Percentiles rank a stretch among this genome's conserved stretches.
phyloP scores from a whole-genome alignment of 2,329 filamentous ascomycete species.

The Fusarium proliferatum region DNA sequence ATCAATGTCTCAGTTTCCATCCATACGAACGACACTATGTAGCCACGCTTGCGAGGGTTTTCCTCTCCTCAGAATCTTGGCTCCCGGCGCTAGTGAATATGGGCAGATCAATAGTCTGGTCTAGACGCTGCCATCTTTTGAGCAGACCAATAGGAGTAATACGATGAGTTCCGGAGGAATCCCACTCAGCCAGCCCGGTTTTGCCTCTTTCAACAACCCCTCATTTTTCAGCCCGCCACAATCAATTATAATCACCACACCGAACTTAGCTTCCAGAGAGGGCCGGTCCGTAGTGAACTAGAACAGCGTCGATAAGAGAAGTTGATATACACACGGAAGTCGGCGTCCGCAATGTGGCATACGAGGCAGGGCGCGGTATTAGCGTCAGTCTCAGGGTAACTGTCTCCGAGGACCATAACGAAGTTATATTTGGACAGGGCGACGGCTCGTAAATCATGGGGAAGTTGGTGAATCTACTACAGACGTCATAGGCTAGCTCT shows the following conservation, averaged over 20 bases:
- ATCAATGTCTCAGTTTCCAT: fast-evolving
- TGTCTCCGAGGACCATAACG: too few species aligned
- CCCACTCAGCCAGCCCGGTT: background rate
- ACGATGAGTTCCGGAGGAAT: background rate
- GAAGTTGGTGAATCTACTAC: too few species aligned
- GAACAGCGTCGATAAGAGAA: fast-evolving
- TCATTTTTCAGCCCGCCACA: background rate
- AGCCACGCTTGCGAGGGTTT: background rate
- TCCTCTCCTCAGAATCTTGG: background rate
- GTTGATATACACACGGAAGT: background rate
- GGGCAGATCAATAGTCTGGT: background rate
- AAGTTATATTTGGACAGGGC: too few species aligned
- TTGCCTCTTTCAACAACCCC: background rate
- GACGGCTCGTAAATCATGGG: too few species aligned
- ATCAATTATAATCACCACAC: background rate
- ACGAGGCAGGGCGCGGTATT: too few species aligned
- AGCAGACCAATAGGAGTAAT: background rate
- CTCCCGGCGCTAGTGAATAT: background rate
- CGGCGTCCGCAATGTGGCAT: too few species aligned
- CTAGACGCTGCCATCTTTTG: background rate
- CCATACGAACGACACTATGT: fast-evolving
- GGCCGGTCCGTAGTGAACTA: background rate
- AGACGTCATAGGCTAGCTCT: too few species aligned
- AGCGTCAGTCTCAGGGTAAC: too few species aligned
- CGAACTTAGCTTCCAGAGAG: background rate